Base-by-base conservation (phyloP, 192 early-diverging fungal species). In the Glomus cerebriforme region DNA sequence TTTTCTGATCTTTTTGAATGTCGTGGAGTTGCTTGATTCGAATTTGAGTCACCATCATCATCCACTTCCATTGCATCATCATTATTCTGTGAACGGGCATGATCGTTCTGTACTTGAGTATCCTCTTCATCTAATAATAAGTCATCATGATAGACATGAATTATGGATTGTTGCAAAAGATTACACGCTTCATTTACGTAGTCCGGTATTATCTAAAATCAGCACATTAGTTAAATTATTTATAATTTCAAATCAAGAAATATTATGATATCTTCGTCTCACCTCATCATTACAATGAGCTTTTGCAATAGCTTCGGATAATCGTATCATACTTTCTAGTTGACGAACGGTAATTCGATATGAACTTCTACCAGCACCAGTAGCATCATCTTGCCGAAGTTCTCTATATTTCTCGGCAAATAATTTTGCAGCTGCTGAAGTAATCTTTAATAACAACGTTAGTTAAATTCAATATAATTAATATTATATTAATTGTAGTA, bases 281-380 rank as follows among this genome's bases (percentile, higher is more conserved):
- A 91, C 90, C 65, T 86, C 80, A 29, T 90, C 85, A 62, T 83
- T 80, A 76, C 92, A 95, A 80, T 97, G 90, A 34, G 94, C 91
- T 76, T 96, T 92, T 3, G 97, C 97, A 78, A 99, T 86, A 0
- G 97, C 97, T 86, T 99, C 97, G 31, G 95, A 96, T 34, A 99
- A 87, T 60, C 97, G 95, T 73, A 99, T 95, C 88, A 98, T 94
- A 82, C 92, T 94, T 87, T 98, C 97, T 22, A 99, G 86, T 85
- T 99, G 97, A 63, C 97, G 92, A 32, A 99, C 97, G 1, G 97
- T 99, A 79, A 98, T 98, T 37, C 97, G 90, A 81, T 96, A 96
- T 1, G 96, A 95, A 80, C 88, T 90, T 76, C 83, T 84, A 19
- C 80, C 82, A 26, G 84, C 83, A 58, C 91, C 95, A 31, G 92